These are phyloP conservation scores for Colletotrichum cordylinicola DNA, from an alignment of 2,329 filamentous ascomycete species.

Conservation along the genomic window DNA sequence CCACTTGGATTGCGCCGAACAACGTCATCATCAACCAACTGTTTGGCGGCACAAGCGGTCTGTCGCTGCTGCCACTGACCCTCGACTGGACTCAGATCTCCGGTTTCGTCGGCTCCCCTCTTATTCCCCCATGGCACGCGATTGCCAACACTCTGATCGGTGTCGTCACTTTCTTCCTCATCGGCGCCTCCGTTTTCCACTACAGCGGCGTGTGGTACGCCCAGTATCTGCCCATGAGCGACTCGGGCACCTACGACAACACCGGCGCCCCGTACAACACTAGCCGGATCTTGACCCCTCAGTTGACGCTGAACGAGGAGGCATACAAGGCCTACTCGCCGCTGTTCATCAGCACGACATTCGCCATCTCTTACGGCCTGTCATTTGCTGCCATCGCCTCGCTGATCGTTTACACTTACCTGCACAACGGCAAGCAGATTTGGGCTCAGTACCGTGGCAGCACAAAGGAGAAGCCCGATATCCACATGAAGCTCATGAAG, in stretches of 20 bases:
- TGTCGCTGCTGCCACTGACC: constrained; percentile 74
- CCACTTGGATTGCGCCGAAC: constrained; percentile 75
- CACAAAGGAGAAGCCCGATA: constrained; percentile 64
- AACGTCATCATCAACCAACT: constrained; percentile 74
- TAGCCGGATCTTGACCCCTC: constrained; percentile 62
- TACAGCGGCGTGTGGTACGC: constrained; percentile 71
- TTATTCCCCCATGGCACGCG: constrained; percentile 76
- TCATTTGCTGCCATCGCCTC: constrained; percentile 76
- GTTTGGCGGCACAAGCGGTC: constrained; percentile 71
- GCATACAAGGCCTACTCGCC: constrained; percentile 73
- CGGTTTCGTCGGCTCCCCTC: constrained; percentile 70
- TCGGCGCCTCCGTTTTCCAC: constrained; percentile 65
- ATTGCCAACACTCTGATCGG: constrained; percentile 77
- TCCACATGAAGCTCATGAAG: constrained; percentile 69
- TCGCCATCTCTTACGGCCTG: constrained; percentile 72
- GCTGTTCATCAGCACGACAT: constrained; percentile 74
- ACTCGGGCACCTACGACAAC: constrained; percentile 75
- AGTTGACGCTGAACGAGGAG: constrained; percentile 66
- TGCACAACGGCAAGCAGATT: constrained; percentile 72
- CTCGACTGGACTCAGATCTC: constrained; percentile 80
- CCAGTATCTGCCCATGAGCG: constrained; percentile 71
- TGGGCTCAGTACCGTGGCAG: constrained; percentile 67
- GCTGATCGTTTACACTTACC: constrained; percentile 69
- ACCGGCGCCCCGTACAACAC: constrained; percentile 70
- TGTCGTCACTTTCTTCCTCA: constrained; percentile 68